Conservation (phyloP, 2,329 filamentous ascomycete species). For the Apiospora saccharicola region DNA sequence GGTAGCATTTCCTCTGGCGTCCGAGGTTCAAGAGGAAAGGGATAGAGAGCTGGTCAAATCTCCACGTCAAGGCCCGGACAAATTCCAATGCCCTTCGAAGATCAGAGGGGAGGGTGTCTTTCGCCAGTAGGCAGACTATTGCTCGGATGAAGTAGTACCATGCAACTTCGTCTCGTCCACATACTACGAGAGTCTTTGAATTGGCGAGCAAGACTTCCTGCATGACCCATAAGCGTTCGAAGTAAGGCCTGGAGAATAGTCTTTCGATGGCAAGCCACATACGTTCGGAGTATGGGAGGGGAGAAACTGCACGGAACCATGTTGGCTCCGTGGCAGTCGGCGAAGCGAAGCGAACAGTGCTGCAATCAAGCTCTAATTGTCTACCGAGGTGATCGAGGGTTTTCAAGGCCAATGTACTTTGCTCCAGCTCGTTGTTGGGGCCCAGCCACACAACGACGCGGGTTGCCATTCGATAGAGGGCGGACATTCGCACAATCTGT, state of each 20-base stretch:
- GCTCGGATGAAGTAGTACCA: not conserved
- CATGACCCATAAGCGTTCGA: not conserved
- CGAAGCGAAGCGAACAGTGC: not conserved
- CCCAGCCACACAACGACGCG: constrained; percentile 24
- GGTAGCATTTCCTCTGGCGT: not conserved
- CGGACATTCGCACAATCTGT: constrained; percentile 26
- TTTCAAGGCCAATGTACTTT: not conserved
- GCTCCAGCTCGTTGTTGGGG: not conserved
- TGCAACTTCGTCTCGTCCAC: not conserved
- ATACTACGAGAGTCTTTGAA: not conserved
- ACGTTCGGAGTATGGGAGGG: not conserved
- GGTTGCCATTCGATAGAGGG: constrained; percentile 23
- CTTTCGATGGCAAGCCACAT: not conserved
- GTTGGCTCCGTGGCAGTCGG: not conserved
- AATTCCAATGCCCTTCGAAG: not conserved
- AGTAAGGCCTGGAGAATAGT: not conserved
- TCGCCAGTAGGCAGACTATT: not conserved
- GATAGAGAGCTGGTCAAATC: not conserved
- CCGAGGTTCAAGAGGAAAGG: not conserved
- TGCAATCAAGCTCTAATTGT: not conserved
- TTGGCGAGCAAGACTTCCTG: not conserved
- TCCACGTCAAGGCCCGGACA: not conserved
- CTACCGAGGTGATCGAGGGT: not conserved
- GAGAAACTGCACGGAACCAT: not conserved
- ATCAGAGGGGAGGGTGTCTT: not conserved